Base-by-base conservation (phyloP, 2,329 filamentous ascomycete genomes). In the Lecanicillium sp. region DNA sequence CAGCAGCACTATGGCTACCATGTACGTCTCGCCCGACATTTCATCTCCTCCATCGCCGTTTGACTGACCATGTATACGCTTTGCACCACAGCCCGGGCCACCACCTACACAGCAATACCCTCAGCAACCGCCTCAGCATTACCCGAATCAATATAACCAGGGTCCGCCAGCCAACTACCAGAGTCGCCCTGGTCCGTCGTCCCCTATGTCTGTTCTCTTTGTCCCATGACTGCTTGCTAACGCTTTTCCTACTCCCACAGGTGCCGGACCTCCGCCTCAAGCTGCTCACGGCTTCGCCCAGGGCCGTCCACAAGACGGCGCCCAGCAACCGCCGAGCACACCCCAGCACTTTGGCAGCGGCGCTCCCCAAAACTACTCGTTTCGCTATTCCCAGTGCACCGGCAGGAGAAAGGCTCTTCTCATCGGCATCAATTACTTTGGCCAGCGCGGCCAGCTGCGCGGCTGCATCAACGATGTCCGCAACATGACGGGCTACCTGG, bases 401-500 rank as follows among this genome's bases (percentile, higher is more conserved):
- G 90, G 89, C 33, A 79, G 81, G 52, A 73, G 89, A 57, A 96
- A 96, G 66, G 90, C 89, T 4, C 68, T 96, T 20, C 64, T 97
- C 44, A 90, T 96, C 50, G 90, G 90, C 40, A 95, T 96, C 69
- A 96, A 96, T 65, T 96, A 97, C 65, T 96, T 96, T 57, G 81
- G 84, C 37, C 89, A 96, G 64, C 79, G 86, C 42, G 89, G 89
- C 19, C 86, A 96, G 68, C 71, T 96, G 34, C 74, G 88, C 42
- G 90, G 90, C 33, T 97, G 90, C 57, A 96, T 96, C 69, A 96
- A 97, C 57, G 90, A 97, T 58, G 90, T 96, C 31, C 86, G 89
- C 64, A 96, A 96, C 67, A 94, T 97, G 87, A 94, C 88, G 17
- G 74, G 76, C 36, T 97, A 95, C 57, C 69, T 97, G 42, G 86